Evolutionary conservation across 2,329 filamentous ascomycete species (phyloP), one percentile per base, ranked within the genome.

Genomic region (Botrytis pseudocinerea): DNA sequence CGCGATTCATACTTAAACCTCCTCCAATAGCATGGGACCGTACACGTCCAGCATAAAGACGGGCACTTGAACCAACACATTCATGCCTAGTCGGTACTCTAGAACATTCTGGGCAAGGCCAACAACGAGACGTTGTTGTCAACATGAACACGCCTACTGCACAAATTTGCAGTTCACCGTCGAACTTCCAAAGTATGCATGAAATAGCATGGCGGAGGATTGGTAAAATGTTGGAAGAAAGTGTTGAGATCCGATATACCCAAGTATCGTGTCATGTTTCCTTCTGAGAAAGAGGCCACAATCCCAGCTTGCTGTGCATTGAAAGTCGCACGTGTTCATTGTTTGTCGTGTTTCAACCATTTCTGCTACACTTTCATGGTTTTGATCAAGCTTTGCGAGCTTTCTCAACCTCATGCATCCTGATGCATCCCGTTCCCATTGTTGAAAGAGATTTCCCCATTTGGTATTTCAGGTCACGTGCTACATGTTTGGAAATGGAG

Each of bases 111-210:
- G 35, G 35, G 64, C 48, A 22, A n/a, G 35, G 64, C 48, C 64
- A 68, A 57, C 46, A 68, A 54, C 64, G 20, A 32, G n/a, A 32
- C n/a, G 65, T 57, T 68, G 65, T 68, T 68, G 65, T 68, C 65
- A 68, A 68, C 14, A 25, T 42, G 48, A 42, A 68, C 65, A 68
- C 65, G 65, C 48, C n/a, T 57, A 54, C 48, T 48, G 28, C 51
- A 25, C 48, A 57, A 14, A 25, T 32, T 42, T 25, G 35, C 48
- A 68, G 10, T 68, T 68, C 35, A 54, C 65, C 35, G 48, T 57
- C 10, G 65, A 42, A 38, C 35, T 38, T n/a, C 22, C n/a, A 20
- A 14, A 68, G 46, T 16, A 42, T 68, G 40, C 35, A n/a, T 40
- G 64, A 20, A 57, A 68, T 54, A 9, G 35, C 28, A 57, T 14